These are phyloP conservation scores for Acacia acuminata DNA, from an alignment of 306 rosid genomes.

Conservation along the genomic window DNA sequence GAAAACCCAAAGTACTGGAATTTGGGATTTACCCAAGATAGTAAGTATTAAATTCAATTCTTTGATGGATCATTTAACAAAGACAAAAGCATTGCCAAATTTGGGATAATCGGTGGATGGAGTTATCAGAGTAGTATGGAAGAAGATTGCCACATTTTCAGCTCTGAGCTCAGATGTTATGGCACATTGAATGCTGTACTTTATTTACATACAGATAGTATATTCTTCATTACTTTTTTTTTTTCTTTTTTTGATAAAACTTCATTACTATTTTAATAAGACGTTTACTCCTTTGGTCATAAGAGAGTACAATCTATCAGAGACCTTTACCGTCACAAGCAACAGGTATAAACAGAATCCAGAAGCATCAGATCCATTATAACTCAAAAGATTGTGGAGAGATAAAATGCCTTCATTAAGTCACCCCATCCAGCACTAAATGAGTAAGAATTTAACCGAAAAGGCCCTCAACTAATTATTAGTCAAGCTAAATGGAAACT, in stretches of 20 bases:
- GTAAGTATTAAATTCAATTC: background rate
- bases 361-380: background rate
- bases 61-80: background rate
- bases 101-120: background rate
- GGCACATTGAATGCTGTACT: background rate
- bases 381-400: background rate
- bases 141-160: background rate
- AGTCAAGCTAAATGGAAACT: background rate
- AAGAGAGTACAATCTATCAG: background rate
- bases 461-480: background rate
- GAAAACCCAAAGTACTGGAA: background rate
- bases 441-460: background rate
- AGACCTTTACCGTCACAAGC: background rate
- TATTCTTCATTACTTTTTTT: background rate
- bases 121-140: background rate
- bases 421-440: background rate
- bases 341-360: background rate
- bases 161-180: background rate
- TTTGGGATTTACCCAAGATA: background rate
- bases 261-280: background rate
- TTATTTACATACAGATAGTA: background rate
- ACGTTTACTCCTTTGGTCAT: background rate
- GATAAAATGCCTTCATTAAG: background rate
- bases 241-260: no score
- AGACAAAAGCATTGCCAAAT: background rate